Evolutionary conservation across 2,329 filamentous ascomycete species (phyloP), one percentile per base, ranked within the genome.

Genomic region (Curvularia sp.): DNA sequence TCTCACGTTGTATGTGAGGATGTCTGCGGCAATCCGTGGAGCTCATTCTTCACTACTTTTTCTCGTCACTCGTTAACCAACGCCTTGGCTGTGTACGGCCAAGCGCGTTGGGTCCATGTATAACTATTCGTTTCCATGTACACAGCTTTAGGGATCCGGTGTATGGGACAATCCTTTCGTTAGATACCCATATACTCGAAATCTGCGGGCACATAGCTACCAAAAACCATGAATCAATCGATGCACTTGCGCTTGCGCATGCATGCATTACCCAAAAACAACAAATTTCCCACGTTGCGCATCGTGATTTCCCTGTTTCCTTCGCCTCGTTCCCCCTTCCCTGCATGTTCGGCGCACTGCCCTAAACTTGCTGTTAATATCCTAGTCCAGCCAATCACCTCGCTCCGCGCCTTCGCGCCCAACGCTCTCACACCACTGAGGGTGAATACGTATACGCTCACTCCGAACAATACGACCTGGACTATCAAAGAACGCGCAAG

Each of bases 41-140:
- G 9, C 39, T 42, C 12, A 23, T 18, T 42, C 25, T 27, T 49
- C 23, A 19, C 28, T 38, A 63, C 48, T 47, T 57, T 53, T 74
- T 70, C 65, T 68, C 72, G 71, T 74, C 71, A 51, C 70, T 75
- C 71, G 23, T 68, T 69, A 27, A 51, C 53, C 50, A 50, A 19
- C 12, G 19, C 13, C 30, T 32, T 34, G 41, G 45, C 48, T 43
- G 45, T 52, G 36, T 32, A 47, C 39, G 21, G 12, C 15, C 34
- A 47, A 48, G 36, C 19, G 54, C 27, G 9, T 45, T 50, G 46
- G 50, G n/a, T 36, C 25, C 53, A 62, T 39, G 28, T 38, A 53
- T 48, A 13, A 38, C 36, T 59, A 50, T 59, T 55, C 57, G 55
- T 61, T 68, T 68, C 61, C 23, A 54, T 73, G 69, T 75, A 70